Evolutionary conservation across 257 asterid genomes (phyloP), one percentile per base, ranked within the genome.

Genomic region (Cynanchum wilfordii): DNA sequence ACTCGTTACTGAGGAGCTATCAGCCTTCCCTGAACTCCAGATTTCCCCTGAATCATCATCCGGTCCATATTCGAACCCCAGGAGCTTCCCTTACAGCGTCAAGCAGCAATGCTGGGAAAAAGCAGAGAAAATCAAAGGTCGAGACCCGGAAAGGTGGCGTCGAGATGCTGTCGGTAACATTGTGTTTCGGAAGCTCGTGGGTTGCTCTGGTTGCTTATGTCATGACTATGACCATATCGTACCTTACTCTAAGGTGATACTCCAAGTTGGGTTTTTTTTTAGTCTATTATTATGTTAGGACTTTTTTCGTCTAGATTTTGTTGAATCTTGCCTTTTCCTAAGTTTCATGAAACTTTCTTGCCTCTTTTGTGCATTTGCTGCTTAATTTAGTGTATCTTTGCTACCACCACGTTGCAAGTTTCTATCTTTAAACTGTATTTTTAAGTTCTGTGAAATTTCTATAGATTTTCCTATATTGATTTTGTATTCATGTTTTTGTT

Each of bases 201-300:
- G 99, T 19, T 94, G 99, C 83, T 89, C 96, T 30, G 97, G 98
- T 81, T 94, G 98, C 80, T 86, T 94, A 59, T 94, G 98, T 85
- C 96, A 94, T 79, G 98, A 94, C 75, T 91, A 91, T 80, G 99
- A 94, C 81, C 99, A 91, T 84, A 91, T 94, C 72, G 16, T 89
- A 76, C 98, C 98, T 68, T 94, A 87, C 81, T 94, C 98, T 29
- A 94, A 91, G 88, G 90, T 86, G 24, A 58, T 7, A 19, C 25
- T 54, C 17, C 7, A 33, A 63, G 29, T 33, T 63, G n/a, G 68
- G 13, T 30, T 30, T 22, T 6, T 59, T 5, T 33, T 16, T 44
- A 27, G 66, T 27, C n/a, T n/a, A n/a, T 59, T 22, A 58, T 0
- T 60, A 44, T 24, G 17, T 30, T 63, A 17, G 25, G 38, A 17